These are phyloP conservation scores for Gossypium gossypioides DNA, from an alignment of 441 rosid genomes.

Conservation along the genomic window DNA sequence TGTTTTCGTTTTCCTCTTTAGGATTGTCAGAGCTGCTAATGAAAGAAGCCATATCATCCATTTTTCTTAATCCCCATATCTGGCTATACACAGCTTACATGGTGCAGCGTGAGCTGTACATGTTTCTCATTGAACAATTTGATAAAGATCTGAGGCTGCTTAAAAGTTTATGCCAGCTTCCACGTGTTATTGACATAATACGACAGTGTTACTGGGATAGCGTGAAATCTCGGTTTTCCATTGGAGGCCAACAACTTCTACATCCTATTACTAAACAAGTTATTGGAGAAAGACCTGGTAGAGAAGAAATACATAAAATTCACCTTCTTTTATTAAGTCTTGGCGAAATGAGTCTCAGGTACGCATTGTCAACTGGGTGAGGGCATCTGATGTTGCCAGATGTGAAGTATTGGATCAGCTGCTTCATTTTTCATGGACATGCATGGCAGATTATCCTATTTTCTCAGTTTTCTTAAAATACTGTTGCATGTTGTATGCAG, in stretches of 20 bases:
- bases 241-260: constrained; percentile 78
- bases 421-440: constrained; percentile 7
- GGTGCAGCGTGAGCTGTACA: constrained; percentile 94
- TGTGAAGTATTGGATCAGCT: constrained; percentile 4
- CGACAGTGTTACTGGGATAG: constrained; percentile 84
- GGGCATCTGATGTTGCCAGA: constrained; percentile 2
- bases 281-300: constrained; percentile 72
- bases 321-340: constrained; percentile 92
- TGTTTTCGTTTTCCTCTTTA: constrained; percentile 25
- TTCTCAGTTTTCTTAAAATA: constrained; percentile 9
- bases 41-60: constrained; percentile 74
- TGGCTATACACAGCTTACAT: constrained; percentile 73
- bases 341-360: constrained; percentile 99
- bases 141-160: constrained; percentile 82
- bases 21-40: constrained; percentile 79
- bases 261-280: constrained; percentile 54
- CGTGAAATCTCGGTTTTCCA: constrained; percentile 49
- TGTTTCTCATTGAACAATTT: constrained; percentile 89
- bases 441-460: constrained; percentile 5
- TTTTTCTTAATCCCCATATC: constrained; percentile 86
- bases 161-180: constrained; percentile 69
- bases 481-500: constrained; percentile 38
- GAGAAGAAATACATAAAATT: constrained; percentile 85
- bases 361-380: constrained; percentile 9
- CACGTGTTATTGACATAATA: constrained; percentile 73